Base-by-base conservation (phyloP, 2,329 filamentous ascomycete species). In the Leptographium radiaticola region DNA sequence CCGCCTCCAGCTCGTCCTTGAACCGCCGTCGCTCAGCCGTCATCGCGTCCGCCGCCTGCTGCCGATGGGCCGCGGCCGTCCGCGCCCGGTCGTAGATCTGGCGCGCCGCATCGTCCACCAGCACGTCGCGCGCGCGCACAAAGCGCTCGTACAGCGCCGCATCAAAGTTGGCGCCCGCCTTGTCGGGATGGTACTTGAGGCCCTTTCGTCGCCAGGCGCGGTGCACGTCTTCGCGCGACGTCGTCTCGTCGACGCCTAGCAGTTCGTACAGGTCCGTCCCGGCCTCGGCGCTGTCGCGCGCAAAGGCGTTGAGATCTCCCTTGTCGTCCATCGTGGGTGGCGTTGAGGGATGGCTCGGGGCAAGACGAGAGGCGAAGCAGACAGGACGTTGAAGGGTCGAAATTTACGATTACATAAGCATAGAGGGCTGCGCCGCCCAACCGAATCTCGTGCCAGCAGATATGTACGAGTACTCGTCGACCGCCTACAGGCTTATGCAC, bases 121-220 rank as follows among this genome's bases (percentile, higher is more conserved):
- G 79, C 2, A 96, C 80, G 68, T 94, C 89, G 65, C 88, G 82
- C n/a, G 89, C 90, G 57, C 86, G 86, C 64, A 89, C 86, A 55
- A 95, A 82, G 1, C 86, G 75, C 67, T 95, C 87, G 73, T 94
- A 97, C 63, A 86, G 87, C 54, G 84, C 83, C 47, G 87, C 76
- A 60, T 93, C 88, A 62, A 85, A 88, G 40, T 76, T 72, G 52
- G 79, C 81, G 58, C 83, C 80, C 53, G 90, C 83, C 71, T 96
- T 95, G 75, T 97, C 91, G 1, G 91, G 91, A 67, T 97, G 91
- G 72, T 90, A 89, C 64, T 88, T 89, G n/a, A 95, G 75, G 2
- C 65, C 65, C 4, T 89, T 89, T 34, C 84, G 83, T 62, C 89
- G 81, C 75, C 91, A 96, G 46, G 88, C 89, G 60, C 86, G 83